Evolutionary conservation across 2,329 filamentous ascomycete genomes (phyloP).

Genomic region (Xylaria digitata): DNA sequence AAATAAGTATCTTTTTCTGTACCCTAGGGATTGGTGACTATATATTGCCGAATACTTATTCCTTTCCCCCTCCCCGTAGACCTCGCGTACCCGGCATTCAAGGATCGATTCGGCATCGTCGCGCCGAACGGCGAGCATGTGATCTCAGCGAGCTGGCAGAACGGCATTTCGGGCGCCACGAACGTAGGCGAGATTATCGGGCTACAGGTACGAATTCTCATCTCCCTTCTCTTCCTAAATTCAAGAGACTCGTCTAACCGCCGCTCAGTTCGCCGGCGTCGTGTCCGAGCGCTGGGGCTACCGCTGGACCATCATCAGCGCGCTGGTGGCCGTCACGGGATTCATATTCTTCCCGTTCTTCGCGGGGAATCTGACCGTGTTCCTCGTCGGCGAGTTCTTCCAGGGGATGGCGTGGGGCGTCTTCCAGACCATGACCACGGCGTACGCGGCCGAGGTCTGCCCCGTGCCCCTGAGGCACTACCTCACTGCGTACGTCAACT

Average conservation of each 20-base stretch:
- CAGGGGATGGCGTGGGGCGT: slow-evolving; percentile 55
- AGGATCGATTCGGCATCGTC: slow-evolving; percentile 50
- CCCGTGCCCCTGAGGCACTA: slow-evolving; percentile 48
- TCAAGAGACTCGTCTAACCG: slow-evolving; percentile 1
- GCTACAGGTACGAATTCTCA: slow-evolving; percentile 45
- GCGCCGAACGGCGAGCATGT: slow-evolving; percentile 53
- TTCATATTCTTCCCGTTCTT: slow-evolving; percentile 59
- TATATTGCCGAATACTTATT: slow-evolving; percentile 16
- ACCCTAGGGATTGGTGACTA: background rate
- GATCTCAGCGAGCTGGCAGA: slow-evolving; percentile 60
- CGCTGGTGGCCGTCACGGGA: slow-evolving; percentile 51
- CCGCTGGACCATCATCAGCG: slow-evolving; percentile 55
- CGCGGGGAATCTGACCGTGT: slow-evolving; percentile 50
- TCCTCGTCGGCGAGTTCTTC: slow-evolving; percentile 55
- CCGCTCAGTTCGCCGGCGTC: slow-evolving; percentile 54
- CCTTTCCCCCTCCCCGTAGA: slow-evolving; percentile 39
- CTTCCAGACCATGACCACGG: slow-evolving; percentile 49
- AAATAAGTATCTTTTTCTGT: background rate
- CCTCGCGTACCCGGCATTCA: slow-evolving; percentile 54
- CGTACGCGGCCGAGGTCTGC: slow-evolving; percentile 48
- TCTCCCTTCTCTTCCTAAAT: too few species aligned
- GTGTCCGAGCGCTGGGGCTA: slow-evolving; percentile 56
- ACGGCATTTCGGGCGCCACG: slow-evolving; percentile 58
- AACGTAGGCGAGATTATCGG: slow-evolving; percentile 61
- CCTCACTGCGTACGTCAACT: slow-evolving; percentile 47